Base-by-base conservation (phyloP, 1,139 yeast genomes). In the Nakaseomyces bracarensis region DNA sequence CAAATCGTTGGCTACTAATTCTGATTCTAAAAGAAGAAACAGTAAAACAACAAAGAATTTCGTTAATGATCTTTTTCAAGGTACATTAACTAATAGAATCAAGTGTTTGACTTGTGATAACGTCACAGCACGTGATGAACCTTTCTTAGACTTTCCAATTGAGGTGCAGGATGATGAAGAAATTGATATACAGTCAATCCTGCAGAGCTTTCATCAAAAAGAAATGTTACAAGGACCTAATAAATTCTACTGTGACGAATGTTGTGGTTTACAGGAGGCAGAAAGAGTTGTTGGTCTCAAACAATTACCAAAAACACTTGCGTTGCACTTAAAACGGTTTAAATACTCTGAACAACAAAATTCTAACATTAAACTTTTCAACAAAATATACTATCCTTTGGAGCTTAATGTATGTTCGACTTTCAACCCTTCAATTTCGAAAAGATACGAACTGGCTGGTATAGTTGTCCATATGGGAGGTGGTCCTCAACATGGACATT, bases 401-500 rank as follows among this genome's bases (percentile, higher is more conserved):
- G 75, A 74, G 41, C 67, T 91, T 44, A 68, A 91, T 29, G 72
- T 91, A 33, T 79, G 81, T 58, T 85, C 86, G 55, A 84, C 94
- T 20, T 79, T 93, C 1, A 79, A 57, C 34, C 35, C 66, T 16
- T 55, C 62, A n/a, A 45, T 53, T 15, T 68, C 40, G 48, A 77
- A 75, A 51, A 69, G 81, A 22, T 91, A 87, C 57, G 96, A 86
- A 52, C 67, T 91, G 41, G 81, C 79, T 48, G 87, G 93, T 0
- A 79, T 89, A 31, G 94, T 91, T 25, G 89, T 91, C 13, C 98
- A 91, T 57, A 82, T 91, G 54, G 98, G 98, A 8, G 96, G 96
- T 3, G 97, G 97, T 0, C 96, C 97, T 3, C 87, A 87, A 70
- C 96, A 87, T 62, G 98, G 98, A 1, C 98, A 91, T 61, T 91